Base-by-base conservation (phyloP, 164 flowering plant genomes). In the Brasenia schreberi region DNA sequence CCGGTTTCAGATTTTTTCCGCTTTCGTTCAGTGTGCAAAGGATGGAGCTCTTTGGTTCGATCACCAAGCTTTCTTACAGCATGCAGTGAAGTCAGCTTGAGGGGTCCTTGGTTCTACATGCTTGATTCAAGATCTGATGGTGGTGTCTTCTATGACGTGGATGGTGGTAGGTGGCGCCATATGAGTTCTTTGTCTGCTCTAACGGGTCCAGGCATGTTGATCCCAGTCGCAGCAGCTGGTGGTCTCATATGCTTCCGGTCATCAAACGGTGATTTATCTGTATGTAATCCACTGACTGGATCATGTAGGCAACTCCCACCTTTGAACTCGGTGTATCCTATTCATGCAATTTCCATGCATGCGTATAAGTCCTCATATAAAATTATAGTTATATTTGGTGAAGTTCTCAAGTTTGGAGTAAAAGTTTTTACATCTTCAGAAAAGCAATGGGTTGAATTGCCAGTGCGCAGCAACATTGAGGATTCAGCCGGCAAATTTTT, bases 51-150 rank as follows among this genome's bases (percentile, higher is more conserved):
- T 2, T 76, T 79, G 67, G 72, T 84, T 1, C 58, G 66, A 63
- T 87, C 94, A 59, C 60, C 77, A 7, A 77, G 82, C 65, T 87
- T 85, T 73, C 72, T 63, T 67, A 78, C 71, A 10, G 90, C 90
- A 19, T 87, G 94, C 76, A 79, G 84, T 27, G 70, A 70, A 9
- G 59, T 87, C 62, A 86, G 85, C 42, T 64, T 76, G 14, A 67
- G 94, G 11, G 86, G 83, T 16, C 90, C 94, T 0, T 87, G 94
- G 88, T 87, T 85, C 71, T 74, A 78, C 76, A 85, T 87, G 94
- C 86, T 85, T 2, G 80, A 80, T 74, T 71, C 76, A 69, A 67
- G 74, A 33, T 72, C 78, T 14, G 66, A 77, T 67, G 75, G 73
- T 60, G 76, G 82, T 1, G 67, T 84, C 39, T 71, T 82, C 66